A percentile compares a stretch with the other conserved stretches of the same genome.
phyloP scores from a whole-genome alignment of 108 stramenopile genomes.

The Fragilaria crotonensis region DNA sequence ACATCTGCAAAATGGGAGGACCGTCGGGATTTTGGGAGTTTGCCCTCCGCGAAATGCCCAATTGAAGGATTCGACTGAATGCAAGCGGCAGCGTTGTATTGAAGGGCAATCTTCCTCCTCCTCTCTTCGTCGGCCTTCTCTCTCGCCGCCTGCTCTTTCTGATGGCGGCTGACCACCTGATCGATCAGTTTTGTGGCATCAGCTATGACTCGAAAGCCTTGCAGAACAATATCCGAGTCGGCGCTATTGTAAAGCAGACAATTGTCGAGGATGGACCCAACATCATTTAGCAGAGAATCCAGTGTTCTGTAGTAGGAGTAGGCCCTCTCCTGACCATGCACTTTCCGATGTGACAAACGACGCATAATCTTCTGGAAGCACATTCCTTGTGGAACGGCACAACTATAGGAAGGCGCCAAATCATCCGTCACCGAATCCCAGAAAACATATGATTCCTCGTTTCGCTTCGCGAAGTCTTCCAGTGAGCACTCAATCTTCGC shows the following conservation, averaged over 20 bases:
- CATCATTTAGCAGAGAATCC: constrained; percentile 32
- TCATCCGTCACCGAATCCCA: constrained; percentile 22
- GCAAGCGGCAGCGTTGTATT: not conserved
- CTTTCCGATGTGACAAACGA: constrained; percentile 14
- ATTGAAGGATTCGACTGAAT: not conserved
- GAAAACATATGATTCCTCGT: constrained; percentile 15
- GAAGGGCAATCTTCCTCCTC: not conserved
- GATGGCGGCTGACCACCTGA: constrained; percentile 6
- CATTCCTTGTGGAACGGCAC: constrained; percentile 44
- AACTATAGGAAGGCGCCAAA: constrained; percentile 38
- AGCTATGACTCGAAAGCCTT: constrained; percentile 9
- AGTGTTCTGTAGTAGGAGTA: constrained; percentile 37
- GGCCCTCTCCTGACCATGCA: not conserved
- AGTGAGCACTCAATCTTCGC: constrained; percentile 12
- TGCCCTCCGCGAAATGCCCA: not conserved
- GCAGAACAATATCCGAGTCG: constrained; percentile 23
- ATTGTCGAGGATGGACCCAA: constrained; percentile 33
- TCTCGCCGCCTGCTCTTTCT: constrained; percentile 3
- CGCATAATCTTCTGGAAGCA: constrained; percentile 30
- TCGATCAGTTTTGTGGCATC: constrained; percentile 6
- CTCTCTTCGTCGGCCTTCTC: constrained; percentile 14
- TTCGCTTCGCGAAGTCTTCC: constrained; percentile 5
- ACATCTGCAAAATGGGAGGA: not conserved
- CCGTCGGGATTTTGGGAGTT: not conserved
- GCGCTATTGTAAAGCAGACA: constrained; percentile 54